These are phyloP conservation scores for Trametes hirsuta DNA, from an alignment of 1,284 basidiomycete species.

Conservation along the genomic window DNA sequence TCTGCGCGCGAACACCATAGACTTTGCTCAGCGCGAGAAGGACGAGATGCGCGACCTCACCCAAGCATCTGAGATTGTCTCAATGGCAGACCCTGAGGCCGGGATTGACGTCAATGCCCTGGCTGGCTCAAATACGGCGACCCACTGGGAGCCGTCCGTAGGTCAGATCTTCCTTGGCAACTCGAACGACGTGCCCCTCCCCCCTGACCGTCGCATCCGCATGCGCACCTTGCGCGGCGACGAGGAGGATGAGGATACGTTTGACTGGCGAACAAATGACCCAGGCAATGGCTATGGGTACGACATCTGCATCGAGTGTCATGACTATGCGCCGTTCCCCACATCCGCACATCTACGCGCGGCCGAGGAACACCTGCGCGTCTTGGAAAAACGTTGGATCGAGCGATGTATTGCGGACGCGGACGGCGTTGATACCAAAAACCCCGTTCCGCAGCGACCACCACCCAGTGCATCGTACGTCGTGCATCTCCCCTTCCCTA, in stretches of 20 bases:
- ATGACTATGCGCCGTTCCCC: conserved; percentile 76
- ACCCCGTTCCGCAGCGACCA: conserved; percentile 58
- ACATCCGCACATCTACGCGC: conserved; percentile 61
- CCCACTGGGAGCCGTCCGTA: conserved; percentile 53
- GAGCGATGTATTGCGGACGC: conserved; percentile 41
- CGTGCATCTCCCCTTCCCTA: conserved; percentile 75
- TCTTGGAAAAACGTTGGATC: conserved; percentile 64
- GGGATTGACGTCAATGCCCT: conserved; percentile 17
- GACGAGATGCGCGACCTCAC: conserved; percentile 92
- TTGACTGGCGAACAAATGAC: conserved; percentile 61
- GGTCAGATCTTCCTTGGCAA: conserved; percentile 81
- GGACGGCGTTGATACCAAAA: conserved; percentile 34
- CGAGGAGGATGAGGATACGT: conserved; percentile 46
- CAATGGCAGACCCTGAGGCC: conserved; percentile 17
- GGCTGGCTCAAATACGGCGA: conserved; percentile 41
- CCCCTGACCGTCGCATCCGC: conserved; percentile 30
- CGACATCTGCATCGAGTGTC: conserved; percentile 86
- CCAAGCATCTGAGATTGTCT: conserved; percentile 69
- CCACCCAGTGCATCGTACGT: conserved; percentile 71
- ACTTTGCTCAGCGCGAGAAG: conserved; percentile 79
- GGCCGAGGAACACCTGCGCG: conserved; percentile 71
- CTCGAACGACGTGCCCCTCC: conserved; percentile 72
- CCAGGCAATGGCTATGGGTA: conserved; percentile 65
- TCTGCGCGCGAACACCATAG: conserved; percentile 59
- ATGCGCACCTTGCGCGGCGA: conserved; percentile 27